A percentile compares a stretch with the other conserved stretches of the same genome.
These are phyloP conservation scores for Podaxis mareebaensis DNA, from an alignment of 768 basidiomycete genomes.

Conservation along the genomic window DNA sequence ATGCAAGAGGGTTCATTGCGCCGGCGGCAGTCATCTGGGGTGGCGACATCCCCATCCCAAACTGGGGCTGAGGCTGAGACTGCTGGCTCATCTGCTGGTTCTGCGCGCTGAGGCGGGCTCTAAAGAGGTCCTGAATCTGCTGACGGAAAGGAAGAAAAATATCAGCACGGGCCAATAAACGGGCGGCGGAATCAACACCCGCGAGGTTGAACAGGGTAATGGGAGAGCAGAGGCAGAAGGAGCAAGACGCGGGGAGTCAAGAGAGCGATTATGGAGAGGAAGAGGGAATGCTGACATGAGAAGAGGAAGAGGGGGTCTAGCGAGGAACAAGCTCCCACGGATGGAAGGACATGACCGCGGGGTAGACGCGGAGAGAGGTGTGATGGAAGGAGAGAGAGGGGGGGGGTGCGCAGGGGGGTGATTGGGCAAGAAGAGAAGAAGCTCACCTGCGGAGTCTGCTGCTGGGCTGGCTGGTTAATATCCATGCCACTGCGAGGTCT, in stretches of 20 bases:
- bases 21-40: constrained; percentile 30
- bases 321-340: constrained; percentile 14
- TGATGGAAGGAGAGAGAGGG: constrained; percentile 5
- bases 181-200: constrained; percentile 23
- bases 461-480: constrained; percentile 32
- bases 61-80: constrained; percentile 45
- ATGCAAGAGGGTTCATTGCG: constrained; percentile 10
- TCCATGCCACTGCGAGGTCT: constrained; percentile 43
- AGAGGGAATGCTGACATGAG: constrained; percentile 1
- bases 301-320: constrained; percentile 8
- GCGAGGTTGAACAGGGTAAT: neutral
- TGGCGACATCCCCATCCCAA: constrained; percentile 35
- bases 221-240: neutral
- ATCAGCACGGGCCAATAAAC: constrained; percentile 19
- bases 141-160: constrained; percentile 24
- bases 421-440: constrained; percentile 13
- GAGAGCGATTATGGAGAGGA: neutral
- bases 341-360: constrained; percentile 1
- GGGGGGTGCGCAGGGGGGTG: constrained; percentile 8
- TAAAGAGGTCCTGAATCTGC: constrained; percentile 13
- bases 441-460: constrained; percentile 52
- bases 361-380: constrained; percentile 12
- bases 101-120: constrained; percentile 32
- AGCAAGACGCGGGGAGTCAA: neutral
- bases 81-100: constrained; percentile 44